Conservation (phyloP, 140 eudicot genomes). For the Stevia rebaudiana region DNA sequence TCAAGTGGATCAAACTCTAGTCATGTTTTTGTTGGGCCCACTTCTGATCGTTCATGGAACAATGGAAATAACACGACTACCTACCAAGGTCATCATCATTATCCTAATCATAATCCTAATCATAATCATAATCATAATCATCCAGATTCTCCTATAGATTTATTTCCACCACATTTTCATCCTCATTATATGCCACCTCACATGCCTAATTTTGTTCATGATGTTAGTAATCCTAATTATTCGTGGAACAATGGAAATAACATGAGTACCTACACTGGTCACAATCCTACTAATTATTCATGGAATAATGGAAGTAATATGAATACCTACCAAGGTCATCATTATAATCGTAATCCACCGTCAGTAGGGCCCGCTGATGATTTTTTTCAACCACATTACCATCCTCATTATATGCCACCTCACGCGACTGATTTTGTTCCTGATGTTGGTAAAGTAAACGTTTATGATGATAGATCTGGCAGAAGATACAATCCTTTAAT, state of each 20-base stretch:
- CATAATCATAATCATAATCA: background rate
- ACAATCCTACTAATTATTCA: slow-evolving; percentile 32
- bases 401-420: slow-evolving; percentile 35
- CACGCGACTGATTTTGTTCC: slow-evolving; percentile 38
- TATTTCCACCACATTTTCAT: slow-evolving; percentile 29
- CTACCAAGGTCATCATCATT: background rate
- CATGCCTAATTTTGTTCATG: slow-evolving; percentile 35
- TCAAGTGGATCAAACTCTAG: slow-evolving; percentile 32
- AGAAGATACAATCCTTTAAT: slow-evolving; percentile 3
- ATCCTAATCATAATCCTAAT: no score
- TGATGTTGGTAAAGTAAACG: slow-evolving; percentile 40
- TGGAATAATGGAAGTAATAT: slow-evolving; percentile 32
- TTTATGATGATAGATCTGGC: slow-evolving; percentile 48
- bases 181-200: slow-evolving; percentile 34
- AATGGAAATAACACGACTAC: no score
- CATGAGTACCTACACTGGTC: no score
- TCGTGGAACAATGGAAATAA: no score
- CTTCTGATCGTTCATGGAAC: no score
- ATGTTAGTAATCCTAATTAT: no score
- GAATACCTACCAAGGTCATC: slow-evolving; percentile 36
- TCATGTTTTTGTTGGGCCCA: background rate
- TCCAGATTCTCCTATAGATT: slow-evolving; percentile 25
- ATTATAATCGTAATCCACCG: slow-evolving; percentile 2
- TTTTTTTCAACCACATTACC: slow-evolving; percentile 30
- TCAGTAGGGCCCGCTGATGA: slow-evolving; percentile 40